A percentile compares a stretch with the other conserved stretches of the same genome.
Conservation (phyloP, 208 protist species). For the Angomonas deanei region DNA sequence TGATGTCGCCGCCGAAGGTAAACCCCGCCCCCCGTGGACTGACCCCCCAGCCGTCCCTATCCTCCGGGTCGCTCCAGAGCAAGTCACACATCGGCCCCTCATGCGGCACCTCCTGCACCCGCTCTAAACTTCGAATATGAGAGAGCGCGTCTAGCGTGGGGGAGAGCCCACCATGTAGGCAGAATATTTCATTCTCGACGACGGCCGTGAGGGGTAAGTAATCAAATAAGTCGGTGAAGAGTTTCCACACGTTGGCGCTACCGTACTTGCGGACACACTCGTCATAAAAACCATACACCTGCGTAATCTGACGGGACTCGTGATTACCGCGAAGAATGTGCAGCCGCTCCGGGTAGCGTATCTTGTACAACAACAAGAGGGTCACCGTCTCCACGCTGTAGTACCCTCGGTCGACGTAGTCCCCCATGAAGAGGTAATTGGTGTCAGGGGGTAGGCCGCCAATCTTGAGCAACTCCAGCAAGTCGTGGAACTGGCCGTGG, state of each 20-base stretch:
- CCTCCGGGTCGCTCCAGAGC: conserved; percentile 98
- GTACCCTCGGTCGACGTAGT: conserved; percentile 96
- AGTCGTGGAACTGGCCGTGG: conserved; percentile 97
- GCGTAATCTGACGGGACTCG: conserved; percentile 97
- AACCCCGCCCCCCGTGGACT: conserved; percentile 97
- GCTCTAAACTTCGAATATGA: conserved; percentile 94
- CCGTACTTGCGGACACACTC: conserved; percentile 98
- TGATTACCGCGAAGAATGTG: conserved; percentile 98
- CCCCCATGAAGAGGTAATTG: conserved; percentile 98
- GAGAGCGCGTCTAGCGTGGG: conserved; percentile 92
- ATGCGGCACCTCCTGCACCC: conserved; percentile 98
- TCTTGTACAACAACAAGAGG: conserved; percentile 93
- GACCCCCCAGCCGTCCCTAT: conserved; percentile 94
- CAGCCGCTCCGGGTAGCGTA: conserved; percentile 94
- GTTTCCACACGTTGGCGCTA: conserved; percentile 94
- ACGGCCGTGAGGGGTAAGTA: conserved; percentile 97
- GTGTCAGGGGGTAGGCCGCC: conserved; percentile 94
- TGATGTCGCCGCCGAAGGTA: conserved; percentile 98
- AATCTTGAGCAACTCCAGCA: conserved; percentile 98
- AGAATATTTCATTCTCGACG: conserved; percentile 97
- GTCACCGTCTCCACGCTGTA: conserved; percentile 93
- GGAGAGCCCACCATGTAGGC: conserved; percentile 95
- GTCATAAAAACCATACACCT: conserved; percentile 99
- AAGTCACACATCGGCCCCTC: conserved; percentile 99
- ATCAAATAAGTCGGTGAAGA: conserved; percentile 98